A percentile compares a stretch with the other conserved stretches of the same genome.
phyloP scores from a whole-genome alignment of 2,329 filamentous ascomycete species.

The Aspergillus sp. region DNA sequence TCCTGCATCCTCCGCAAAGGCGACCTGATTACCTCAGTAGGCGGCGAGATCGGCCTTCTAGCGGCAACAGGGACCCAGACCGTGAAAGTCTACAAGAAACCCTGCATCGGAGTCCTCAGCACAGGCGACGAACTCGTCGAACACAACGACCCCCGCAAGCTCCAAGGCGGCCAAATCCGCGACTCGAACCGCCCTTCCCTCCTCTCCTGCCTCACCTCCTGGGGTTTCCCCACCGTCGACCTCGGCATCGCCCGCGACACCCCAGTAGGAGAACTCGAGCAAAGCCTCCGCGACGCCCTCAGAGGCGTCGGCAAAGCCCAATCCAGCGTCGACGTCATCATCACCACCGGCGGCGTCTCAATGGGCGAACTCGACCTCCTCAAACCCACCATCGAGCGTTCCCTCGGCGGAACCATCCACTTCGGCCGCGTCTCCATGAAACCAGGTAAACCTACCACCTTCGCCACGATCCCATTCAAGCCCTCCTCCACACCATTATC shows the following conservation, averaged over 20 bases:
- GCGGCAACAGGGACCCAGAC: constrained; percentile 76
- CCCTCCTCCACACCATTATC: constrained; percentile 39
- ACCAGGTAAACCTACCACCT: constrained; percentile 95
- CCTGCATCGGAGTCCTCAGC: constrained; percentile 81
- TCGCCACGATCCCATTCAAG: constrained; percentile 78
- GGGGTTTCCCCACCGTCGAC: constrained; percentile 78
- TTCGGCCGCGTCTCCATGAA: constrained; percentile 98
- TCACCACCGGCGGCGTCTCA: constrained; percentile 91
- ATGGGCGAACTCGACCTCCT: constrained; percentile 98
- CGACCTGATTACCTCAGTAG: constrained; percentile 79
- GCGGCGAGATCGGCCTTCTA: constrained; percentile 87
- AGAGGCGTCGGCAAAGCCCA: constrained; percentile 50
- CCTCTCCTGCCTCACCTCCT: constrained; percentile 71
- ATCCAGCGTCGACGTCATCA: constrained; percentile 69
- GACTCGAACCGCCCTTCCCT: constrained; percentile 92
- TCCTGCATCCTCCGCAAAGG: constrained; percentile 72
- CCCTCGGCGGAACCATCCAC: constrained; percentile 87
- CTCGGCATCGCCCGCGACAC: constrained; percentile 70
- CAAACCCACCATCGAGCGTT: constrained; percentile 91
- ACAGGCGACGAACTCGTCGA: constrained; percentile 93
- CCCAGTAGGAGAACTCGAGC: constrained; percentile 70
- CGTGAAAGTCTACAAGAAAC: constrained; percentile 72
- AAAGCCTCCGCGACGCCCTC: constrained; percentile 72
- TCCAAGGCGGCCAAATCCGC: constrained; percentile 80
- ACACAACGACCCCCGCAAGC: constrained; percentile 60